phyloP scores from a whole-genome alignment of 345 rosid genomes.

The Citrus sinensis region DNA sequence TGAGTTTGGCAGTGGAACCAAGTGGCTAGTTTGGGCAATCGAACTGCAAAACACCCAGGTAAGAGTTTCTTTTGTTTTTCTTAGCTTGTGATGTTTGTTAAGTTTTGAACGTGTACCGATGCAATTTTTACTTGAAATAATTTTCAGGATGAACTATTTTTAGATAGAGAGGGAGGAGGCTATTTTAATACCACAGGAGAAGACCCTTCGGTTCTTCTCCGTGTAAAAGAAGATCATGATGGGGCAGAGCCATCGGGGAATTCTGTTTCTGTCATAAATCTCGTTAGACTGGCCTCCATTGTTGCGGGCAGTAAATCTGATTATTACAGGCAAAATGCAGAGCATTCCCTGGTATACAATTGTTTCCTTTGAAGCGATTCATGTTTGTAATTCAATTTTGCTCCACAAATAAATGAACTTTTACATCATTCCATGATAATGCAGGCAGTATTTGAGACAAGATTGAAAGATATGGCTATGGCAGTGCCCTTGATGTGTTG shows the following conservation, averaged over 20 bases:
- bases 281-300: slow-evolving; percentile 73
- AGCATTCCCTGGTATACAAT: slow-evolving; percentile 66
- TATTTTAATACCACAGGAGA: slow-evolving; percentile 85
- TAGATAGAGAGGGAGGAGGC: slow-evolving; percentile 87
- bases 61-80: slow-evolving; percentile 11
- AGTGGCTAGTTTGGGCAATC: slow-evolving; percentile 79
- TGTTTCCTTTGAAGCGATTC: neutral
- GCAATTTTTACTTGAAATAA: neutral
- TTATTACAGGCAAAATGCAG: slow-evolving; percentile 55
- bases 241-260: slow-evolving; percentile 99
- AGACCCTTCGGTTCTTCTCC: slow-evolving; percentile 86
- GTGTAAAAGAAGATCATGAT: slow-evolving; percentile 96
- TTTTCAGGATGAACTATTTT: slow-evolving; percentile 82
- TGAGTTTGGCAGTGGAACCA: slow-evolving; percentile 59
- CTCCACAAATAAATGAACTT: neutral
- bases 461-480: slow-evolving; percentile 76
- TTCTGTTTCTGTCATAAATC: slow-evolving; percentile 83
- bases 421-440: neutral
- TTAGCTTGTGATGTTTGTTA: neutral
- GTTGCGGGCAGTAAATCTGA: slow-evolving; percentile 51
- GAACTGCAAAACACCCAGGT: slow-evolving; percentile 84
- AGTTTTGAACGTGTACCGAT: neutral
- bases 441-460: slow-evolving; percentile 80
- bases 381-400: neutral
- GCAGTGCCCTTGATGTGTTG: slow-evolving; percentile 95